phyloP scores from a whole-genome alignment of 2,329 filamentous ascomycete species.

The Xylaria sp. region DNA sequence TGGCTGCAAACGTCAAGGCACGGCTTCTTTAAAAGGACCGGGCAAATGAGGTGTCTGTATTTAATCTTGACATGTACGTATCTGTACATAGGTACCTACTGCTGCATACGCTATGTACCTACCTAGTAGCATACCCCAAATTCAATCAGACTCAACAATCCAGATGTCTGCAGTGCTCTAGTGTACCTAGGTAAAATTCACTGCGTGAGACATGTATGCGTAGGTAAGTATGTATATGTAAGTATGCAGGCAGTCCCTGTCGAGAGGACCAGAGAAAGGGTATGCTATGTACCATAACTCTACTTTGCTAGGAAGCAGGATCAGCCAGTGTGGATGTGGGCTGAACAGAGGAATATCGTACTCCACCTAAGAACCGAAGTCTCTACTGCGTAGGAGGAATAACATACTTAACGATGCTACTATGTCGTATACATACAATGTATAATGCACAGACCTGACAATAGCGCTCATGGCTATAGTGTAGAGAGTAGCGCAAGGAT shows the following conservation, averaged over 20 bases:
- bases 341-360: conserved; percentile 1
- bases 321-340: background rate
- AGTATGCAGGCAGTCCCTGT: background rate
- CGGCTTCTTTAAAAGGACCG: conserved; percentile 30
- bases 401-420: background rate
- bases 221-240: no score
- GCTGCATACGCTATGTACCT: no score
- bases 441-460: background rate
- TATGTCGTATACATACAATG: background rate
- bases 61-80: no score
- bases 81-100: no score
- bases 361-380: background rate
- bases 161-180: no score
- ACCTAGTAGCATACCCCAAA: no score
- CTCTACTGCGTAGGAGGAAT: background rate
- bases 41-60: conserved; percentile 20
- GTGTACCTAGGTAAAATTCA: no score
- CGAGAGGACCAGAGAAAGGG: background rate
- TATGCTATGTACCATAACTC: background rate
- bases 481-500: background rate
- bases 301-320: background rate
- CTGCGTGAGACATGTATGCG: no score
- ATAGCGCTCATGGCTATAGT: background rate
- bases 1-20: conserved; percentile 10
- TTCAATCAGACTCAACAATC: no score